Evolutionary conservation across 768 basidiomycete species (phyloP).

Genomic region (Hydnomerulius pinastri): DNA sequence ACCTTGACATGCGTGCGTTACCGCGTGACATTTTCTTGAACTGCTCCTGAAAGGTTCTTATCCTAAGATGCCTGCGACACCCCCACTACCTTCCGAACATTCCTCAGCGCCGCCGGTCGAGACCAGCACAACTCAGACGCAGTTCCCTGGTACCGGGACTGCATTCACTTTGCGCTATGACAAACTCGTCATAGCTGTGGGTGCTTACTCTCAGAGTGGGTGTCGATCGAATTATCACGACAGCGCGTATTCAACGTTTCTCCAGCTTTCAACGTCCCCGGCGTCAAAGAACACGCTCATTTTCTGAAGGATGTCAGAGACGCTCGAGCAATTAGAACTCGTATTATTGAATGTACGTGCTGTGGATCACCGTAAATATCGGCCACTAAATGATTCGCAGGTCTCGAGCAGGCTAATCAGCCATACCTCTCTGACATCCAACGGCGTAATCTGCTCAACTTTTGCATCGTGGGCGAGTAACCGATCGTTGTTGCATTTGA

Average conservation of each 20-base stretch:
- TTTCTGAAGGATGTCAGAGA: conserved; percentile 83
- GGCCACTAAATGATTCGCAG: conserved; percentile 29
- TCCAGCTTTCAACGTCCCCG: conserved; percentile 68
- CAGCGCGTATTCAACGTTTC: neutral
- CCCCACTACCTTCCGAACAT: conserved; percentile 37
- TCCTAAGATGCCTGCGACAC: conserved; percentile 64
- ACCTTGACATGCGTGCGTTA: conserved; percentile 60
- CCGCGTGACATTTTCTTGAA: too few relatives aligned
- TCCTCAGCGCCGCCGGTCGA: conserved; percentile 13
- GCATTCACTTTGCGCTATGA: conserved; percentile 70
- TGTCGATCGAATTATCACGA: conserved; percentile 5
- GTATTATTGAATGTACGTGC: conserved; percentile 69
- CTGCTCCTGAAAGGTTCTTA: too few relatives aligned
- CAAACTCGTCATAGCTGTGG: conserved; percentile 82
- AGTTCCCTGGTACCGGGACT: conserved; percentile 25
- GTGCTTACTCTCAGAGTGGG: conserved; percentile 83
- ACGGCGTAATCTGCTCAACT: conserved; percentile 74
- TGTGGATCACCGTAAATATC: conserved; percentile 1
- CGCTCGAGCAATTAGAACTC: conserved; percentile 67
- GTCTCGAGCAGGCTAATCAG: conserved; percentile 86
- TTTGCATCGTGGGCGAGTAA: conserved; percentile 78
- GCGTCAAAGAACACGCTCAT: conserved; percentile 78
- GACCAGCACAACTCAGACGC: conserved; percentile 16
- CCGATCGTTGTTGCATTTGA: neutral
- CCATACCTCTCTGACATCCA: conserved; percentile 76